Evolutionary conservation across 2,329 filamentous ascomycete species (phyloP), one percentile per base, ranked within the genome.

Genomic region (Colletotrichum lini): DNA sequence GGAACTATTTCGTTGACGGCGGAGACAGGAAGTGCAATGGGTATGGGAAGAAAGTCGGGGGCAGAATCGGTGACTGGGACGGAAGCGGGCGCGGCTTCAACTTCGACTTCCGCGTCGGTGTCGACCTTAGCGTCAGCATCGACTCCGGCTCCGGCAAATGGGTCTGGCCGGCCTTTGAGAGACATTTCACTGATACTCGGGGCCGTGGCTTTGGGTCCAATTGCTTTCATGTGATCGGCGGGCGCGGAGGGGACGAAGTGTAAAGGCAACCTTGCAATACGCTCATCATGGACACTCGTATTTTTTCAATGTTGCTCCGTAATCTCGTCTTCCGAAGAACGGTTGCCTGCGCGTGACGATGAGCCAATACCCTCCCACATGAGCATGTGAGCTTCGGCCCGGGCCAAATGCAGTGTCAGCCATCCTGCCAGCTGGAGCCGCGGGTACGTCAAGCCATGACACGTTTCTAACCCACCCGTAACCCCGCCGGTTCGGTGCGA

Each of bases 401-500:
- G 49, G 56, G 40, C 35, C 56, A 38, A 9, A 56, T 40, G 42
- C 38, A 38, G 9, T 56, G 44, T 44, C 49, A 49, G 42, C n/a
- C 38, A 40, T 59, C 40, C 13, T 67, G 49, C 47, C 63, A 56
- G 67, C 45, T 67, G 47, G 50, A n/a, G 56, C 30, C 42, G 40
- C 49, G 63, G 26, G 30, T 40, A 45, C 21, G 38, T 44, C 7
- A 35, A 9, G 47, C 53, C 26, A 23, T 12, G 35, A 13, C 23
- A 23, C 16, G 12, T 42, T 40, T 38, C 26, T 16, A 38, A 12
- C 18, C 26, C 52, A 38, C 26, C 35, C 13, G 30, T 12, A 58
- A 68, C 65, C 65, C 69, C 69, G 59, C 69, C 58, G 49, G 69
- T 72, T 64, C 65, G 69, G 53, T 59, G 21, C n/a, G 47, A 69